phyloP scores from a whole-genome alignment of 2,329 filamentous ascomycete genomes.

The Rutstroemia sp. region DNA sequence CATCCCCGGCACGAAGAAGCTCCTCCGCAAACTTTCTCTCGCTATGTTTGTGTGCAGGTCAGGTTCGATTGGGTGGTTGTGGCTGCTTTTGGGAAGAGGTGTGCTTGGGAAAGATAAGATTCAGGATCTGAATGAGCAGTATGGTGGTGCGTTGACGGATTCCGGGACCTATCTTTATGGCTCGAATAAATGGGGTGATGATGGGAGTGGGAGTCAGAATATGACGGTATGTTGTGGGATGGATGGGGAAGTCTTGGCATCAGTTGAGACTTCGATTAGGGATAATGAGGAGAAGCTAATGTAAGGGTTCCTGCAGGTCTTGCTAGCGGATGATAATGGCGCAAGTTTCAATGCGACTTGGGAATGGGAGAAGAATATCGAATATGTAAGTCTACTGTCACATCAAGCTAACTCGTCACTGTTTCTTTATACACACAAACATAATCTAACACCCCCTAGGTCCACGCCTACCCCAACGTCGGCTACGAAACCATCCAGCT shows the following conservation, averaged over 20 bases:
- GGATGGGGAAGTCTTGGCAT: too few species aligned
- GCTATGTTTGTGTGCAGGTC: not conserved
- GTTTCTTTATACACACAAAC: not conserved
- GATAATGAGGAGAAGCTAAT: not conserved
- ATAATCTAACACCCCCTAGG: not conserved
- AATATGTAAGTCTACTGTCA: not conserved
- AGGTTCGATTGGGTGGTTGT: not conserved
- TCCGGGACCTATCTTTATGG: slow-evolving; percentile 1
- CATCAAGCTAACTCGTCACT: not conserved
- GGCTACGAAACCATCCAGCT: slow-evolving; percentile 4
- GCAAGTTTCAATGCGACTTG: slow-evolving; percentile 8
- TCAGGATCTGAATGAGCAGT: not conserved
- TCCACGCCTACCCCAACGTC: slow-evolving; percentile 5
- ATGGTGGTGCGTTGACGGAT: slow-evolving; percentile 2
- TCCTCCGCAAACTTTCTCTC: not conserved
- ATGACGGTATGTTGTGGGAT: slow-evolving; percentile 2
- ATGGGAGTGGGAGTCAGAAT: slow-evolving; percentile 7
- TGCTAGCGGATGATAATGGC: slow-evolving; percentile 1
- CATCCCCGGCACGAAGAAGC: too few species aligned
- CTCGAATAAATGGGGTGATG: slow-evolving; percentile 6
- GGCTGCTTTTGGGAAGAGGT: not conserved
- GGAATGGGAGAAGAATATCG: slow-evolving; percentile 1
- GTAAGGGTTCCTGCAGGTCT: not conserved
- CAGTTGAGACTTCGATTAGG: not conserved
- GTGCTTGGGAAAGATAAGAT: not conserved